Percentiles rank a stretch among this genome's conserved stretches.
phyloP scores from a whole-genome alignment of 2,329 filamentous ascomycete species.

The Aureobasidium sp. region DNA sequence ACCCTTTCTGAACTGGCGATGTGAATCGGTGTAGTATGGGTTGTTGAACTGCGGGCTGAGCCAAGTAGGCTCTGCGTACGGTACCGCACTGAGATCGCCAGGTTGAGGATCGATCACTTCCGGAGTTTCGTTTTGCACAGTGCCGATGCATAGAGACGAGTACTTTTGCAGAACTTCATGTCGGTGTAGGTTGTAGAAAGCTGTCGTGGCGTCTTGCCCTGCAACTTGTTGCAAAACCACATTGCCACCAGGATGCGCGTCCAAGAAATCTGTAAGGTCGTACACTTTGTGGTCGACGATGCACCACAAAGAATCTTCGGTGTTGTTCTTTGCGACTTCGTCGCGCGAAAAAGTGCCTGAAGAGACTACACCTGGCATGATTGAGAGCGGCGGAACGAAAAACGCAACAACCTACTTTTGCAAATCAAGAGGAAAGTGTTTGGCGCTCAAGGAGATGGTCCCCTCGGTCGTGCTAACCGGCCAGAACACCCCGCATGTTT shows the following conservation, averaged over 20 bases:
- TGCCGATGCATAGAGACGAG: constrained; percentile 64
- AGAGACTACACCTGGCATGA: constrained; percentile 9
- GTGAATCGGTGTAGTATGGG: constrained; percentile 73
- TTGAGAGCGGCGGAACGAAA: not conserved
- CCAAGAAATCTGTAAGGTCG: constrained; percentile 75
- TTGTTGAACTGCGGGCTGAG: constrained; percentile 66
- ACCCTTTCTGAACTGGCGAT: constrained; percentile 59
- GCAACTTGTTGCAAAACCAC: constrained; percentile 73
- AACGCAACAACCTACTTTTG: no score
- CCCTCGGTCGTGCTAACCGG: not conserved
- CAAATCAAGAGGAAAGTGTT: not conserved
- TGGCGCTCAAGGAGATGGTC: not conserved
- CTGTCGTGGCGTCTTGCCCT: constrained; percentile 69
- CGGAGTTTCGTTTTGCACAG: constrained; percentile 63
- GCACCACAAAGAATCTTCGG: constrained; percentile 69
- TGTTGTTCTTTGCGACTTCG: constrained; percentile 67
- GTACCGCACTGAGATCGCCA: constrained; percentile 67
- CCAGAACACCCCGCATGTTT: not conserved
- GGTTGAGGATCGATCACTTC: constrained; percentile 61
- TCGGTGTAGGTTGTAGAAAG: constrained; percentile 87
- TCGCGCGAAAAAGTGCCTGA: constrained; percentile 33
- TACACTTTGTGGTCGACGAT: constrained; percentile 84
- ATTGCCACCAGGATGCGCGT: constrained; percentile 76
- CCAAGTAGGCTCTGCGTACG: constrained; percentile 82
- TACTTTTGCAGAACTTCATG: constrained; percentile 86